phyloP scores from a whole-genome alignment of 2,329 filamentous ascomycete genomes.

The Sphaerulina musiva region DNA sequence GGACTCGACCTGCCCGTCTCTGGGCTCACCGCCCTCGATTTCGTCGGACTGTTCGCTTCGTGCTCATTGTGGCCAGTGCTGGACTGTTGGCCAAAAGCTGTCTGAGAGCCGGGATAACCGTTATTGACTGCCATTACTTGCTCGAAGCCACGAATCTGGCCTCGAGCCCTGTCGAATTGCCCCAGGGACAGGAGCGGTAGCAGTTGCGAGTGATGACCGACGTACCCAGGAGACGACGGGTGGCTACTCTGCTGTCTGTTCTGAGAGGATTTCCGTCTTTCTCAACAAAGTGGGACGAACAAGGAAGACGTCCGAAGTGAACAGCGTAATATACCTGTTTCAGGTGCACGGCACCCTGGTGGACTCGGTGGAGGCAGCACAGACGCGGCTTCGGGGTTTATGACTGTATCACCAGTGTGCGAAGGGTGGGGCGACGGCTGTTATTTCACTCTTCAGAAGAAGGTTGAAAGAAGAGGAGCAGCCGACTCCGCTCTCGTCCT shows the following conservation, averaged over 20 bases:
- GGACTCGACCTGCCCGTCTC: constrained; percentile 20
- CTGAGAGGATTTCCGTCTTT: not conserved
- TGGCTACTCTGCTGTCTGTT: not conserved
- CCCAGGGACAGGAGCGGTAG: not conserved
- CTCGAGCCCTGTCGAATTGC: constrained; percentile 16
- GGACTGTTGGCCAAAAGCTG: constrained; percentile 14
- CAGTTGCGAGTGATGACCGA: not conserved
- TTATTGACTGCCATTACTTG: constrained; percentile 24
- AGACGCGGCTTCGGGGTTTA: constrained; percentile 2
- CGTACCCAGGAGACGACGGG: not conserved
- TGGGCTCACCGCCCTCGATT: constrained; percentile 16
- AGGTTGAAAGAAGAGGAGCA: not conserved
- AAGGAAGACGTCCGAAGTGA: constrained; percentile 7
- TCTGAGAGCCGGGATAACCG: constrained; percentile 18
- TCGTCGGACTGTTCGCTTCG: constrained; percentile 7
- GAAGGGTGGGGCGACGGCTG: not conserved
- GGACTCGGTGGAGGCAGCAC: constrained; percentile 18
- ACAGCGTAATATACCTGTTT: constrained; percentile 12
- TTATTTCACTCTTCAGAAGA: too few relatives aligned
- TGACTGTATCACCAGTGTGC: not conserved
- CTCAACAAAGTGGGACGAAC: constrained; percentile 3
- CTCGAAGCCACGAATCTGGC: constrained; percentile 22
- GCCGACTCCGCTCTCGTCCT: not conserved
- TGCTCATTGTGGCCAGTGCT: constrained; percentile 8
- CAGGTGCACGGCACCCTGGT: constrained; percentile 13